Conservation (phyloP, 371 early-diverging fungal genomes). For the Rhizopus microsporus region DNA sequence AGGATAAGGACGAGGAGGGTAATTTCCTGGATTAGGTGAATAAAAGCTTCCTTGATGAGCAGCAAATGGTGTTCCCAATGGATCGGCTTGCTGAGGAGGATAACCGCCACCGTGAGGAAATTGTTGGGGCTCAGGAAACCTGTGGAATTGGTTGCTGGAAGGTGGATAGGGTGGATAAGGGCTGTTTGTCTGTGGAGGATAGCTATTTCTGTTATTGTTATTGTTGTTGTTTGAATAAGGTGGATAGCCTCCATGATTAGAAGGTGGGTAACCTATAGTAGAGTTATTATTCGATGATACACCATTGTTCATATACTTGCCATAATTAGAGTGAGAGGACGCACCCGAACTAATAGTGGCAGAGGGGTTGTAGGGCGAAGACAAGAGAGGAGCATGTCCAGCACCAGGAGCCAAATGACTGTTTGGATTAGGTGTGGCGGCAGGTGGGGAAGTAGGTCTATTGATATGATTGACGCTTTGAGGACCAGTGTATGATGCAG, state of each 20-base stretch:
- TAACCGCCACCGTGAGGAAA: conserved; percentile 14
- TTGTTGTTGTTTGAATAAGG: conserved; percentile 5
- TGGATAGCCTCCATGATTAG: conserved; percentile 10
- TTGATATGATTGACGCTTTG: conserved; percentile 17
- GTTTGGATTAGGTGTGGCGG: neutral
- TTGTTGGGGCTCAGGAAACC: conserved; percentile 33
- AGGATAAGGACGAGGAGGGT: conserved; percentile 17
- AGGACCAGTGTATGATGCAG: conserved; percentile 21
- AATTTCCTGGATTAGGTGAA: conserved; percentile 4
- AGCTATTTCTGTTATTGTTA: conserved; percentile 16
- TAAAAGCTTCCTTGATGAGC: conserved; percentile 28
- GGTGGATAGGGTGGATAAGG: conserved; percentile 15
- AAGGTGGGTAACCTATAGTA: conserved; percentile 18
- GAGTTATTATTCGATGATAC: neutral
- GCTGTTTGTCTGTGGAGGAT: conserved; percentile 9
- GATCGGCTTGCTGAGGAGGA: conserved; percentile 13
- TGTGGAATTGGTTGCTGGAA: conserved; percentile 7
- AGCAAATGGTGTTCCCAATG: conserved; percentile 33
- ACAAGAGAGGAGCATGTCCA: conserved; percentile 21
- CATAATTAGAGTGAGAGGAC: conserved; percentile 9
- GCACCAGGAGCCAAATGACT: neutral
- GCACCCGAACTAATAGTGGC: neutral
- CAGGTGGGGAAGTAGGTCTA: conserved; percentile 22
- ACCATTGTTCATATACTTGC: neutral
- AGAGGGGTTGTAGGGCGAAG: conserved; percentile 26